These are phyloP conservation scores for Penicillium olsonii DNA, from an alignment of 2,329 filamentous ascomycete species.

Conservation along the genomic window DNA sequence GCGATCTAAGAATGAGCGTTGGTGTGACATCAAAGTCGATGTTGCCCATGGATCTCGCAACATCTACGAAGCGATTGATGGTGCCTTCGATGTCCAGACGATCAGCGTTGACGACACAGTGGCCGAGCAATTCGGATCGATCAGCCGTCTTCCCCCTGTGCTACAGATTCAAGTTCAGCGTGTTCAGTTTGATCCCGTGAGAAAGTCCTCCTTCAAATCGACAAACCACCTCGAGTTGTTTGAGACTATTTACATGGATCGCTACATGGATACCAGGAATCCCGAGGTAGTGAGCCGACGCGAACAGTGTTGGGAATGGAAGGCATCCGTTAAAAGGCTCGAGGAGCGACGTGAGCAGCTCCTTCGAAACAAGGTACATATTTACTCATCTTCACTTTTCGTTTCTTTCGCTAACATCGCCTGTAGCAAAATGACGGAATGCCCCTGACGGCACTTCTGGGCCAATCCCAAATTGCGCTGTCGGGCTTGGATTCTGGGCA, in stretches of 20 bases:
- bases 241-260: slow-evolving; percentile 80
- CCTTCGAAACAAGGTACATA: slow-evolving; percentile 35
- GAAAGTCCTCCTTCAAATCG: slow-evolving; percentile 67
- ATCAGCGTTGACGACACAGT: slow-evolving; percentile 66
- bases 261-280: slow-evolving; percentile 71
- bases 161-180: slow-evolving; percentile 89
- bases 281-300: slow-evolving; percentile 65
- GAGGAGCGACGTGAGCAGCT: slow-evolving; percentile 51
- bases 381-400: neutral
- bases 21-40: slow-evolving; percentile 65
- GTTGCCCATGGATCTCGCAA: slow-evolving; percentile 61
- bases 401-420: slow-evolving; percentile 4
- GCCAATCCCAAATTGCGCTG: slow-evolving; percentile 45
- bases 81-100: slow-evolving; percentile 78
- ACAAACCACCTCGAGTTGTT: slow-evolving; percentile 76
- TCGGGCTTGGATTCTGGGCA: slow-evolving; percentile 44
- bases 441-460: slow-evolving; percentile 35
- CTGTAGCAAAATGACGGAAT: slow-evolving; percentile 26
- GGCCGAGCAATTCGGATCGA: slow-evolving; percentile 67
- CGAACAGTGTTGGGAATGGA: slow-evolving; percentile 73
- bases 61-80: slow-evolving; percentile 82
- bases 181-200: slow-evolving; percentile 67
- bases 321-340: slow-evolving; percentile 61
- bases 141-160: slow-evolving; percentile 76
- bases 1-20: slow-evolving; percentile 57